Evolutionary conservation across 2,329 filamentous ascomycete genomes (phyloP).

Genomic region (Meredithiella fracta): DNA sequence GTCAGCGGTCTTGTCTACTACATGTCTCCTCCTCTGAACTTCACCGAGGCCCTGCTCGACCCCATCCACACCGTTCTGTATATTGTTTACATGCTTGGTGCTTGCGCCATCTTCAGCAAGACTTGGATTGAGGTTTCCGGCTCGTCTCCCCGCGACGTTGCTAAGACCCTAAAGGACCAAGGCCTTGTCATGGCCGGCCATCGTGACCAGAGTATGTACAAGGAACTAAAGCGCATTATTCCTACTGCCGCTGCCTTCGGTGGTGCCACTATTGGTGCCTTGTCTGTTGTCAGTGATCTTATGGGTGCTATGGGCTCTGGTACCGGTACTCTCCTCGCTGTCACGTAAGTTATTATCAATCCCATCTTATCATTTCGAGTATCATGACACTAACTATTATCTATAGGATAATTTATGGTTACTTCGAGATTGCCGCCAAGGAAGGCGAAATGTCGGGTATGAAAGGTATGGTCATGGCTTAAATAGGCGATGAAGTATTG

Average conservation of each 20-base stretch:
- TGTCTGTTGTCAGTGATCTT: constrained; percentile 89
- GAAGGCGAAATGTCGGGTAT: constrained; percentile 84
- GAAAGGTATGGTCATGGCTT: constrained; percentile 59
- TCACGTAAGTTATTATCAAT: constrained; percentile 57
- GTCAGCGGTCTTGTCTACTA: constrained; percentile 94
- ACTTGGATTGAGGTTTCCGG: constrained; percentile 99
- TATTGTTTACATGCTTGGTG: constrained; percentile 93
- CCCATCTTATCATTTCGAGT: not conserved
- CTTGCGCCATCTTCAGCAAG: constrained; percentile 98
- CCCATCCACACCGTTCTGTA: constrained; percentile 94
- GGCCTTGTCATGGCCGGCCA: constrained; percentile 98
- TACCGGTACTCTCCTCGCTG: constrained; percentile 93
- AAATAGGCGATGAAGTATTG: constrained; percentile 19
- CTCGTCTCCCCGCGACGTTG: constrained; percentile 91
- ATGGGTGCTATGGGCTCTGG: constrained; percentile 90
- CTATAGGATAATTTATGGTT: constrained; percentile 91
- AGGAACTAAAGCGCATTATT: constrained; percentile 98
- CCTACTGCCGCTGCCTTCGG: constrained; percentile 96
- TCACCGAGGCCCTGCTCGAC: constrained; percentile 91
- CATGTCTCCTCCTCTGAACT: constrained; percentile 96
- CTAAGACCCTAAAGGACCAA: constrained; percentile 99
- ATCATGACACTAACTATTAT: constrained; percentile 19
- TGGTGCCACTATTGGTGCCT: constrained; percentile 94
- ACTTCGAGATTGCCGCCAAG: constrained; percentile 98
- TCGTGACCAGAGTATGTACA: constrained; percentile 99